A percentile compares a stretch with the other conserved stretches of the same genome.
phyloP scores from a whole-genome alignment of 768 basidiomycete species.

The Pisolithus albus region DNA sequence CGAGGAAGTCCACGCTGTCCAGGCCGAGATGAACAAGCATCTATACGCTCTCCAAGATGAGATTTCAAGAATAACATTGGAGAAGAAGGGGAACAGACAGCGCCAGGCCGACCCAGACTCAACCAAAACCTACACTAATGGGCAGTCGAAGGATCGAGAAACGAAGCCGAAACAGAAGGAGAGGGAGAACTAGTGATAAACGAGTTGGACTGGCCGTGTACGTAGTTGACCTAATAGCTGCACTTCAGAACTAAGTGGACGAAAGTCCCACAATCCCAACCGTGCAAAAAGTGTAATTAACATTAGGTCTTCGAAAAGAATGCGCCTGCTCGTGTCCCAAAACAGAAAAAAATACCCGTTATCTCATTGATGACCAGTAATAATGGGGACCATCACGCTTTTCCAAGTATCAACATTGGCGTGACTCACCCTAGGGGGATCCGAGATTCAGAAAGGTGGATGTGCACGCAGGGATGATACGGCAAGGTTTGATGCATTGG shows the following conservation, averaged over 20 bases:
- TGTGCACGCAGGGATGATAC: too few relatives aligned
- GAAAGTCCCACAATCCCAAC: neutral
- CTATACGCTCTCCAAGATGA: neutral
- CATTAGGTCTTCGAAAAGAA: too few relatives aligned
- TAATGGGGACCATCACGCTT: too few relatives aligned
- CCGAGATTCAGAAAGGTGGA: too few relatives aligned
- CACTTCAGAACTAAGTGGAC: neutral
- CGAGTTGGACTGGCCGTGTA: neutral
- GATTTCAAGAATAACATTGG: constrained; percentile 6
- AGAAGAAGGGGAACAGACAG: constrained; percentile 11
- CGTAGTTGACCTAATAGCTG: neutral
- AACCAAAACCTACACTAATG: constrained; percentile 21
- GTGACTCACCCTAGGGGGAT: too few relatives aligned
- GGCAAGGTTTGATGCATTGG: too few relatives aligned
- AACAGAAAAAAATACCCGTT: too few relatives aligned
- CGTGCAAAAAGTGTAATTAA: too few relatives aligned
- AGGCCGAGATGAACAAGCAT: constrained; percentile 19
- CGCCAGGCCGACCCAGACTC: constrained; percentile 15
- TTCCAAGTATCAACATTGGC: too few relatives aligned
- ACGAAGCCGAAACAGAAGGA: constrained; percentile 18
- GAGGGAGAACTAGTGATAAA: constrained; percentile 21
- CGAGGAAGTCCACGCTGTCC: constrained; percentile 20
- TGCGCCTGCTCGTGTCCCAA: too few relatives aligned
- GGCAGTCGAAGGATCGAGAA: constrained; percentile 15
- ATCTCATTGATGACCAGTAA: too few relatives aligned